These are phyloP conservation scores for Hymenoscyphus albidus DNA, from an alignment of 2,329 filamentous ascomycete genomes.

Conservation along the genomic window DNA sequence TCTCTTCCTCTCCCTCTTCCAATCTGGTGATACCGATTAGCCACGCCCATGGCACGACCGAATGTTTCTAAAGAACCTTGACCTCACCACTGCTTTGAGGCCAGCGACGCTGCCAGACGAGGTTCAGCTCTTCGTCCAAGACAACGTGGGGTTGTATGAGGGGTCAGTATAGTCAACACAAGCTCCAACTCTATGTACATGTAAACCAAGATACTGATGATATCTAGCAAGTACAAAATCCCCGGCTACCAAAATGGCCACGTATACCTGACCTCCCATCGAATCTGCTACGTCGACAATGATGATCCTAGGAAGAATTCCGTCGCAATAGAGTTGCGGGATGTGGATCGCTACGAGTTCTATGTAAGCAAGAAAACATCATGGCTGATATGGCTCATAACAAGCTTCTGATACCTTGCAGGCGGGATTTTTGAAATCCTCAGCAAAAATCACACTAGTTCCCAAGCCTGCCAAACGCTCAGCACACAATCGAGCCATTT, in stretches of 20 bases:
- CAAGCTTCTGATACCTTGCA: conserved; percentile 36
- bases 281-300: conserved; percentile 91
- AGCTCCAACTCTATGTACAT: not conserved
- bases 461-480: conserved; percentile 73
- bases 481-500: conserved; percentile 51
- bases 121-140: conserved; percentile 91
- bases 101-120: conserved; percentile 91
- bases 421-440: conserved; percentile 93
- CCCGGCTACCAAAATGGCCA: conserved; percentile 92
- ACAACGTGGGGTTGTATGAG: conserved; percentile 95
- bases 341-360: conserved; percentile 86
- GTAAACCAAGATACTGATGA: not conserved
- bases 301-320: conserved; percentile 81
- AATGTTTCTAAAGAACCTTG: conserved; percentile 96
- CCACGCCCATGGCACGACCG: conserved; percentile 52
- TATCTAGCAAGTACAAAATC: conserved; percentile 82
- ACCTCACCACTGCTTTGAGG: conserved; percentile 93
- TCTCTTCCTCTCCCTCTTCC: not conserved
- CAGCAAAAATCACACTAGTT: conserved; percentile 83
- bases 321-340: conserved; percentile 79
- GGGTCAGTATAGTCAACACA: conserved; percentile 57
- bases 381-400: not conserved
- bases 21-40: not conserved
- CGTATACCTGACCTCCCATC: conserved; percentile 93
- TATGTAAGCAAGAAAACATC: conserved; percentile 54